Evolutionary conservation across 257 asterid genomes (phyloP), one percentile per base, ranked within the genome.

Genomic region (Echium plantagineum): DNA sequence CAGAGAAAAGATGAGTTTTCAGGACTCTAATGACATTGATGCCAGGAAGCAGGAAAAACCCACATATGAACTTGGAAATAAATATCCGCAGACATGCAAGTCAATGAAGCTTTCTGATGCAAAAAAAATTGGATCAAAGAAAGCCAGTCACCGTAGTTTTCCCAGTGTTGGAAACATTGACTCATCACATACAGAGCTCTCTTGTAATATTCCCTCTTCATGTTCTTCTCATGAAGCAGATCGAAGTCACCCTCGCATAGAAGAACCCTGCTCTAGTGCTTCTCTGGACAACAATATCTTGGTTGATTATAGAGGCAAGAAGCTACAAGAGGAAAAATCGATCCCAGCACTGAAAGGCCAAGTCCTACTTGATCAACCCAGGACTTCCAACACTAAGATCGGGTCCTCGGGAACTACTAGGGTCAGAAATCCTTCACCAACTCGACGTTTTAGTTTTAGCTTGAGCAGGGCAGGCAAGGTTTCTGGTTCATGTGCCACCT

Each of bases 351-450:
- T 71, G 22, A 66, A 47, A 47, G 59, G 66, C 46, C 19, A 74
- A 52, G 60, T 63, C 48, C 61, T 31, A 59, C 30, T 52, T 15
- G 63, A 57, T 47, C 53, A 63, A 62, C 52, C 69, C 58, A 75
- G 67, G 71, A 70, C 49, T 19, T 32, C 55, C 47, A 63, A 69
- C n/a, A 47, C n/a, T 51, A 73, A 67, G 64, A 58, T 13, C 62
- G 75, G 64, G 10, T 21, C 56, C 58, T 66, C 60, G 26, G 83
- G 65, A 69, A 64, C 75, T 67, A 46, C 61, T 20, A 79, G 75
- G 64, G 72, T 61, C 28, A 75, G 84, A 75, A 71, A 69, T 69
- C 69, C 82, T 51, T 87, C 95, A 48, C 89, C 89, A 62, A 77
- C 75, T 60, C 81, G 80, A 49, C 79, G 82, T n/a, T 73, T 84